phyloP scores from a whole-genome alignment of 2,329 filamentous ascomycete species.

The Colletotrichum plurivorum region DNA sequence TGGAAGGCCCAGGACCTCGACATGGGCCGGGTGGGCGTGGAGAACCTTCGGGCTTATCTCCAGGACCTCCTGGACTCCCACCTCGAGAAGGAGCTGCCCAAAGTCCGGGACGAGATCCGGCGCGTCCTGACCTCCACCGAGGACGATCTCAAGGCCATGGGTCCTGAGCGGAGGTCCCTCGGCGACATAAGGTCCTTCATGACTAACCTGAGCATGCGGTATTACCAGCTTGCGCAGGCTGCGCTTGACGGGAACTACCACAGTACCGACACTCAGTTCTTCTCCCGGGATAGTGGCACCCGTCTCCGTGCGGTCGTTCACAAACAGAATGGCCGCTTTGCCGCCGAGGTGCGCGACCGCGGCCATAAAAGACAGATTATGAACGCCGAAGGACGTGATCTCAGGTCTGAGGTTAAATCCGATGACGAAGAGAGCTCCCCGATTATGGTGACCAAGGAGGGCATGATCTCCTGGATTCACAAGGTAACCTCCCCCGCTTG shows the following conservation, averaged over 20 bases:
- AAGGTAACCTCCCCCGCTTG: slow-evolving; percentile 9
- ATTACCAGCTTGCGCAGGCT: slow-evolving; percentile 59
- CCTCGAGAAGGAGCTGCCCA: slow-evolving; percentile 59
- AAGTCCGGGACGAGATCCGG: slow-evolving; percentile 54
- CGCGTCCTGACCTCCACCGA: slow-evolving; percentile 45
- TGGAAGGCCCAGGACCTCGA: slow-evolving; percentile 53
- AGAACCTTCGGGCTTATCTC: slow-evolving; percentile 61
- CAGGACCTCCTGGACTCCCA: slow-evolving; percentile 65
- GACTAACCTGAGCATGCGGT: slow-evolving; percentile 58
- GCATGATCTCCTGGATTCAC: slow-evolving; percentile 6
- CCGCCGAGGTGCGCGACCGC: slow-evolving; percentile 53
- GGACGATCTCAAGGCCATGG: slow-evolving; percentile 60
- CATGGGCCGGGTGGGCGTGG: slow-evolving; percentile 60
- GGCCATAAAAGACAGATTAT: slow-evolving; percentile 58
- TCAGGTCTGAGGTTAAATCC: slow-evolving; percentile 30
- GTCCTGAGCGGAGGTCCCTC: slow-evolving; percentile 59
- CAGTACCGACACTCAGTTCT: slow-evolving; percentile 59
- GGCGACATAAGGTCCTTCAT: slow-evolving; percentile 65
- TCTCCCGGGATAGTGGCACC: slow-evolving; percentile 57
- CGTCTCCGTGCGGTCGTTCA: slow-evolving; percentile 70
- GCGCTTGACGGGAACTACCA: slow-evolving; percentile 66
- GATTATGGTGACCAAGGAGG: slow-evolving; percentile 38
- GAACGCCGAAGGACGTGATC: slow-evolving; percentile 18
- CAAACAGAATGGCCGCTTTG: slow-evolving; percentile 63
- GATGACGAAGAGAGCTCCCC: not conserved